Evolutionary conservation across 2,329 filamentous ascomycete genomes (phyloP).

Genomic region (Blumeriella jaapii): DNA sequence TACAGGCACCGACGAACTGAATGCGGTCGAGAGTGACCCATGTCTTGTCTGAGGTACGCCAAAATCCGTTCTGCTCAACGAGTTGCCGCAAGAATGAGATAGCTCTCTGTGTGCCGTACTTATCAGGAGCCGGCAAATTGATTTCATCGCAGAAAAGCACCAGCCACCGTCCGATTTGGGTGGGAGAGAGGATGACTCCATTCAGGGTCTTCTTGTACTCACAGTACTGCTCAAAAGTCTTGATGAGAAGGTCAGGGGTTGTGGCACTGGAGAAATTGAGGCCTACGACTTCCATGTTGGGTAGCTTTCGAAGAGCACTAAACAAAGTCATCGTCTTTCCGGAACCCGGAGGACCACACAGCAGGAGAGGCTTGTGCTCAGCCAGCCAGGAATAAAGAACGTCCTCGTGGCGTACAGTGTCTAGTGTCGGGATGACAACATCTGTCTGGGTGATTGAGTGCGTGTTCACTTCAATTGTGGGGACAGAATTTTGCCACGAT

Average conservation of each 20-base stretch:
- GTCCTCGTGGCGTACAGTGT: slow-evolving; percentile 95
- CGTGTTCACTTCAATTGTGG: slow-evolving; percentile 91
- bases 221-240: slow-evolving; percentile 99
- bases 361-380: slow-evolving; percentile 90
- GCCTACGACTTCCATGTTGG: slow-evolving; percentile 97
- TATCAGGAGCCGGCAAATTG: slow-evolving; percentile 94
- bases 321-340: slow-evolving; percentile 99
- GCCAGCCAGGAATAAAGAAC: slow-evolving; percentile 99
- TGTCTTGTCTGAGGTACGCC: slow-evolving; percentile 91
- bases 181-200: slow-evolving; percentile 88
- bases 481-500: slow-evolving; percentile 90
- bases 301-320: slow-evolving; percentile 88
- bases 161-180: slow-evolving; percentile 93
- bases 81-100: slow-evolving; percentile 96
- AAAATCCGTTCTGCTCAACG: slow-evolving; percentile 98
- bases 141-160: slow-evolving; percentile 99
- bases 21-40: slow-evolving; percentile 98
- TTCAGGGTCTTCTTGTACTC: slow-evolving; percentile 99
- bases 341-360: slow-evolving; percentile 94
- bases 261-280: slow-evolving; percentile 99
- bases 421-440: slow-evolving; percentile 93
- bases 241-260: slow-evolving; percentile 92
- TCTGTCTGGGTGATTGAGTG: slow-evolving; percentile 97
- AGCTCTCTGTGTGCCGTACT: slow-evolving; percentile 92
- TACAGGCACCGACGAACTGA: slow-evolving; percentile 97